Percentiles rank a stretch among this genome's conserved stretches.
These are phyloP conservation scores for Hyaloperonospora arabidopsidis DNA, from an alignment of 352 stramenopile species.

Conservation along the genomic window DNA sequence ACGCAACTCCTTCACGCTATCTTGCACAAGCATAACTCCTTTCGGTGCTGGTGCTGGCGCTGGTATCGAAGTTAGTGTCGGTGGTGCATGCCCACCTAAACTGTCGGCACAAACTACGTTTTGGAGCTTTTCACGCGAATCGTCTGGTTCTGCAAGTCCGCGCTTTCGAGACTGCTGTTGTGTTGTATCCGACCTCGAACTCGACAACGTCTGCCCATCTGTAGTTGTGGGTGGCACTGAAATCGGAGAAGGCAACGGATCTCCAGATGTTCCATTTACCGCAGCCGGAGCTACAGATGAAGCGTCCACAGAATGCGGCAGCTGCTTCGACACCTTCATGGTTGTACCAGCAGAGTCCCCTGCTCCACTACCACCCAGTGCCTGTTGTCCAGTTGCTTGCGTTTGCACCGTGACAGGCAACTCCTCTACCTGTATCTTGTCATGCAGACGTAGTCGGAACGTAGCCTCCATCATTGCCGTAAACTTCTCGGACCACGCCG, in stretches of 20 bases:
- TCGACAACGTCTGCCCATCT: constrained; percentile 2
- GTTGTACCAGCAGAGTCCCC: background rate
- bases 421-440: constrained; percentile 19
- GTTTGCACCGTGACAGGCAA: constrained; percentile 6
- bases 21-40: constrained; percentile 32
- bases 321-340: background rate
- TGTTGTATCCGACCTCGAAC: background rate
- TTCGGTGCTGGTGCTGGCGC: background rate
- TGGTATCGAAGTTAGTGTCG: constrained; percentile 3
- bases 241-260: constrained; percentile 3
- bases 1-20: constrained; percentile 39
- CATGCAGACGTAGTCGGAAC: constrained; percentile 26
- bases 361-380: constrained; percentile 3
- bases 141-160: constrained; percentile 18
- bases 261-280: constrained; percentile 3
- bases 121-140: constrained; percentile 7
- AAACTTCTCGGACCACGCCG: constrained; percentile 38
- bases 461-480: constrained; percentile 21
- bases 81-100: constrained; percentile 2
- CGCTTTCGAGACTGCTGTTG: constrained; percentile 27
- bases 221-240: background rate
- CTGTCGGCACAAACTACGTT: constrained; percentile 10
- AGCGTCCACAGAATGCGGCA: background rate
- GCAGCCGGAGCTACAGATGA: background rate
- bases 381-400: constrained; percentile 5